Evolutionary conservation across 345 rosid species (phyloP).

Genomic region (Eucalyptus camaldulensis): DNA sequence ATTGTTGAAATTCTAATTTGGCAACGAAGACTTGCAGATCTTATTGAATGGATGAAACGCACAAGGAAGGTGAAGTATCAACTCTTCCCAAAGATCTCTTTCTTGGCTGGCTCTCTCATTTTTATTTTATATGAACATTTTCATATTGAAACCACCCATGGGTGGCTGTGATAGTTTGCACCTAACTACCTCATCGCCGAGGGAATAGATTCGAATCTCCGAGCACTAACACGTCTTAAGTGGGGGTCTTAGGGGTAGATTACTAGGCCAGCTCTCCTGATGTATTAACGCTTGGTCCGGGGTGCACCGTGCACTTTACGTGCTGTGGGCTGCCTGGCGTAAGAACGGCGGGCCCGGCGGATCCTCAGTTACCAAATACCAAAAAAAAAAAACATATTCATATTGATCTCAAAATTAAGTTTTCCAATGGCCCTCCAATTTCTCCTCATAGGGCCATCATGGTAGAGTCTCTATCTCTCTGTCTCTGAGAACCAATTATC

Average conservation of each 20-base stretch:
- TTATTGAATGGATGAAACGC: constrained; percentile 42
- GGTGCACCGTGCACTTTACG: too few relatives aligned
- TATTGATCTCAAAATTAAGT: constrained; percentile 42
- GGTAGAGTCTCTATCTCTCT: constrained; percentile 7
- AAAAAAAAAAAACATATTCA: constrained; percentile 2
- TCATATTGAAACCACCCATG: constrained; percentile 23
- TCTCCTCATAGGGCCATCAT: constrained; percentile 56
- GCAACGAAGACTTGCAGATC: constrained; percentile 25
- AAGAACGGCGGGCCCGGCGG: too few relatives aligned
- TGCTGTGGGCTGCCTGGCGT: too few relatives aligned
- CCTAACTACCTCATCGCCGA: too few relatives aligned
- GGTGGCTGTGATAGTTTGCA: too few relatives aligned
- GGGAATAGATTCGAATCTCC: too few relatives aligned
- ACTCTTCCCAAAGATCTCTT: constrained; percentile 21
- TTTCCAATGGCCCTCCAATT: constrained; percentile 45
- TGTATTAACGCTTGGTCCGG: too few relatives aligned
- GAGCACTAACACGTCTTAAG: too few relatives aligned
- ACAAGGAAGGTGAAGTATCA: constrained; percentile 57
- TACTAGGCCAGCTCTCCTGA: too few relatives aligned
- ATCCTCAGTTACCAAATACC: too few relatives aligned
- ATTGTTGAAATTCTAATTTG: background rate
- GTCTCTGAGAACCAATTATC: background rate
- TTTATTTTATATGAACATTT: constrained; percentile 30
- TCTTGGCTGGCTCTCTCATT: constrained; percentile 30
- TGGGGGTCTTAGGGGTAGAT: too few relatives aligned